phyloP scores from a whole-genome alignment of 768 basidiomycete species.

The Leccinum sublutescens region DNA sequence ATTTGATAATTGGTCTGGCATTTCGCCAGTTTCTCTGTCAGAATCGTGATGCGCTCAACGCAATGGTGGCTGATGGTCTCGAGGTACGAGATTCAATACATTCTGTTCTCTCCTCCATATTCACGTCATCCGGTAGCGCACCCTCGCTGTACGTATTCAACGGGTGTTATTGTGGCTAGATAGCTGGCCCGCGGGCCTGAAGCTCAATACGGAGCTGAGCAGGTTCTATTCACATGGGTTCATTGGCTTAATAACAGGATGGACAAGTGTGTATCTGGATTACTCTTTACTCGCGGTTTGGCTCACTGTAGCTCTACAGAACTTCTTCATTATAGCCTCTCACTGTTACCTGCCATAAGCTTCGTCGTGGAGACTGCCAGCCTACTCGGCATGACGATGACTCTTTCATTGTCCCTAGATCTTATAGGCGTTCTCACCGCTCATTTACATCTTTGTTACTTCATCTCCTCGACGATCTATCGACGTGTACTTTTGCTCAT shows the following conservation, averaged over 20 bases:
- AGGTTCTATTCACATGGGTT: conserved; percentile 77
- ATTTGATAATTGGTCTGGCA: conserved; percentile 79
- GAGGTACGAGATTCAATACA: conserved; percentile 37
- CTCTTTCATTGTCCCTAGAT: conserved; percentile 66
- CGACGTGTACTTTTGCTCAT: conserved; percentile 54
- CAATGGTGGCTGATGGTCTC: conserved; percentile 33
- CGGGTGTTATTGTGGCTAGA: conserved; percentile 77
- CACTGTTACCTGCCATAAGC: conserved; percentile 24
- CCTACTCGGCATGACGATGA: conserved; percentile 57
- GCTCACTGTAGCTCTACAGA: conserved; percentile 10
- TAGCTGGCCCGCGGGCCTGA: conserved; percentile 94
- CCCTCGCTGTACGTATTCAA: conserved; percentile 39
- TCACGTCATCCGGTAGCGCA: conserved; percentile 14
- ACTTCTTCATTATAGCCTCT: conserved; percentile 23
- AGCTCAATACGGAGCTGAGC: conserved; percentile 94
- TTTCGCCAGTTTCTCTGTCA: conserved; percentile 70
- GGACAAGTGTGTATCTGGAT: conserved; percentile 60
- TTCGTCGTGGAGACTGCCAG: conserved; percentile 37
- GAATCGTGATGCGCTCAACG: conserved; percentile 51
- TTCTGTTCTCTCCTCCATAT: not conserved
- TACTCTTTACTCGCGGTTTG: not conserved
- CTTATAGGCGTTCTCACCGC: conserved; percentile 61
- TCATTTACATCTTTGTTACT: conserved; percentile 72
- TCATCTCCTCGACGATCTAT: conserved; percentile 60
- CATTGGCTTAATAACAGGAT: conserved; percentile 58